These are phyloP conservation scores for Leccinellum luteum DNA, from an alignment of 768 basidiomycete species.

Conservation along the genomic window DNA sequence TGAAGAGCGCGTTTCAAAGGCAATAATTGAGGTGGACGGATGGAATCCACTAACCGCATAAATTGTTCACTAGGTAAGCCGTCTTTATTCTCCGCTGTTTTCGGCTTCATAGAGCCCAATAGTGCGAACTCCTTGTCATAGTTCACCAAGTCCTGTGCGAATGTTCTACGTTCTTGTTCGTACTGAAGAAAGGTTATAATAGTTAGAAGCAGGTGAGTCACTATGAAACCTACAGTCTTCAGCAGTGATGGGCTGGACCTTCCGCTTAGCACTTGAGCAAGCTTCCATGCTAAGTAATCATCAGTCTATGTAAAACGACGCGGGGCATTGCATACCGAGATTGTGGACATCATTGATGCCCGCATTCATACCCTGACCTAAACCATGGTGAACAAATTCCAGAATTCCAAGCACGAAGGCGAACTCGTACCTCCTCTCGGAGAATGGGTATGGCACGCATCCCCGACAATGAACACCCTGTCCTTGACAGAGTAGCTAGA, in stretches of 20 bases:
- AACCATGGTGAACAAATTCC: not conserved
- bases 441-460: conserved; percentile 67
- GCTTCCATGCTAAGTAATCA: conserved; percentile 39
- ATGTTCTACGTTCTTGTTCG: not conserved
- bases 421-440: conserved; percentile 51
- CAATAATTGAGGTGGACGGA: not conserved
- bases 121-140: not conserved
- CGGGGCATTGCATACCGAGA: conserved; percentile 39
- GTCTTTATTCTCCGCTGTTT: not conserved
- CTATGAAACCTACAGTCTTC: conserved; percentile 7
- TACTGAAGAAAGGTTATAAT: not conserved
- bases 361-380: conserved; percentile 73
- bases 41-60: not conserved
- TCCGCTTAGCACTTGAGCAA: conserved; percentile 32
- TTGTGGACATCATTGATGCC: conserved; percentile 73
- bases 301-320: conserved; percentile 49
- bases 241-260: not conserved
- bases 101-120: not conserved
- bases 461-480: conserved; percentile 71
- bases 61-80: not conserved
- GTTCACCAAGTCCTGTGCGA: not conserved
- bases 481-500: conserved; percentile 54
- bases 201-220: not conserved
- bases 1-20: not conserved
- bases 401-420: not conserved